Conservation (phyloP, 495 filamentous ascomycete genomes). For the Aspergillus panamensis region DNA sequence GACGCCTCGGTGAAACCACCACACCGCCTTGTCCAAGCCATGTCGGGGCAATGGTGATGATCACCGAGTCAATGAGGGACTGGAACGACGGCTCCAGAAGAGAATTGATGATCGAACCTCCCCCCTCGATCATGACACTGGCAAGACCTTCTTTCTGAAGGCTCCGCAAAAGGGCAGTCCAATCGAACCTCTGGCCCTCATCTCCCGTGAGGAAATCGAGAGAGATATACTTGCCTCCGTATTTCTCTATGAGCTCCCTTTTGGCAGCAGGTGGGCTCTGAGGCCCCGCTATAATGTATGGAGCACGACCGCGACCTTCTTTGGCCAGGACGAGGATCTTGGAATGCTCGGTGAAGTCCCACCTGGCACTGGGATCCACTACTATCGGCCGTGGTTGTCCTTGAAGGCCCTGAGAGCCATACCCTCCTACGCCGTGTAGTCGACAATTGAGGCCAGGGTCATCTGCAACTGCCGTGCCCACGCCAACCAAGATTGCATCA, state of each 20-base stretch:
- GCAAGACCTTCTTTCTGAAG: constrained; percentile 54
- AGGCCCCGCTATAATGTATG: constrained; percentile 57
- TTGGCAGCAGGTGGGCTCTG: constrained; percentile 24
- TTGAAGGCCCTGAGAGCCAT: constrained; percentile 39
- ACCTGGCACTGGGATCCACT: constrained; percentile 68
- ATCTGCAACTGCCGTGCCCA: constrained; percentile 78
- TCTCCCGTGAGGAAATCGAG: constrained; percentile 19
- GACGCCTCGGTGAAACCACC: constrained; percentile 58
- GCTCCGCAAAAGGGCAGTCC: constrained; percentile 56
- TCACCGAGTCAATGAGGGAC: constrained; percentile 64
- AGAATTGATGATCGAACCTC: constrained; percentile 73
- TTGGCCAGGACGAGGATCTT: constrained; percentile 62
- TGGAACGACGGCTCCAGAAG: constrained; percentile 55
- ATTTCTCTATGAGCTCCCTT: constrained; percentile 36
- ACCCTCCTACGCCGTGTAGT: constrained; percentile 52
- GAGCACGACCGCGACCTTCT: constrained; percentile 62
- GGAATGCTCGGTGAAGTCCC: constrained; percentile 55
- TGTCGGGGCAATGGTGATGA: constrained; percentile 81
- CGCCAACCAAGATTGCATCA: constrained; percentile 83
- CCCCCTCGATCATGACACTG: constrained; percentile 88
- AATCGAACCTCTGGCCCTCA: constrained; percentile 41
- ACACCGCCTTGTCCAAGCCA: constrained; percentile 82
- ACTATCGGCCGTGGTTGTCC: constrained; percentile 75
- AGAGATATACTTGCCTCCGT: constrained; percentile 45
- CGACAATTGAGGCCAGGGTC: constrained; percentile 82